Evolutionary conservation across 2,329 filamentous ascomycete species (phyloP).

Genomic region (Cytospora schulzeri): DNA sequence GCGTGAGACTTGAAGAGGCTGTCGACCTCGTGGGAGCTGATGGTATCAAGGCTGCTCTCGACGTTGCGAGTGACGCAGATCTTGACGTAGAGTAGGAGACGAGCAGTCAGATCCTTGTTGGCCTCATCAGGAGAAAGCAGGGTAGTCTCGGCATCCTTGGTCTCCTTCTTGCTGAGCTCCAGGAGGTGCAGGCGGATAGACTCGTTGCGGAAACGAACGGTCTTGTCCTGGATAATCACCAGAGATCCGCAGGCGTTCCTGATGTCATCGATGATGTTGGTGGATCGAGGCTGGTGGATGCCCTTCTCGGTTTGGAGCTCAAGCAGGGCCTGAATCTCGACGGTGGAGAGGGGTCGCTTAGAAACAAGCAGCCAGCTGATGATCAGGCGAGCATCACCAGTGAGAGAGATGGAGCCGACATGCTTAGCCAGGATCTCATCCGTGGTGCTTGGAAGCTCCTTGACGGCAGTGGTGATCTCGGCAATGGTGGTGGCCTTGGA

Average conservation of each 20-base stretch:
- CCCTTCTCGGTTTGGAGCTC: slow-evolving; percentile 27
- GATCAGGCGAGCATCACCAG: slow-evolving; percentile 27
- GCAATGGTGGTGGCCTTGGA: slow-evolving; percentile 23
- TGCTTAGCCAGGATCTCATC: slow-evolving; percentile 24
- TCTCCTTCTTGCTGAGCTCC: slow-evolving; percentile 28
- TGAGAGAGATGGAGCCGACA: slow-evolving; percentile 20
- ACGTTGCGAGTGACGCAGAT: slow-evolving; percentile 26
- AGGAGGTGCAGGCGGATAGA: slow-evolving; percentile 28
- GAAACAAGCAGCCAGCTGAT: slow-evolving; percentile 28
- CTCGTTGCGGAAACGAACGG: slow-evolving; percentile 29
- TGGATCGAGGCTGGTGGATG: slow-evolving; percentile 27
- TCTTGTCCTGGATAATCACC: slow-evolving; percentile 28
- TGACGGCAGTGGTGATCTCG: slow-evolving; percentile 21
- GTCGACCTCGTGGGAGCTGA: slow-evolving; percentile 21
- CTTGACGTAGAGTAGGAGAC: slow-evolving; percentile 28
- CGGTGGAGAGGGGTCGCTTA: slow-evolving; percentile 28
- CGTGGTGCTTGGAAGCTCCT: slow-evolving; percentile 25
- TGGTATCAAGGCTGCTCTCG: slow-evolving; percentile 26
- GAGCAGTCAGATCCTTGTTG: slow-evolving; percentile 27
- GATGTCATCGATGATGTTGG: slow-evolving; percentile 29
- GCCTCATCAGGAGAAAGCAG: slow-evolving; percentile 25
- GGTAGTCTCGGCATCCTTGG: slow-evolving; percentile 25
- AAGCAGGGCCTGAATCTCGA: slow-evolving; percentile 29
- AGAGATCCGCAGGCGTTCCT: slow-evolving; percentile 27
- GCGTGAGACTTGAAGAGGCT: slow-evolving; percentile 25